Base-by-base conservation (phyloP, 2,329 filamentous ascomycete species). In the Apiospora arundinis region DNA sequence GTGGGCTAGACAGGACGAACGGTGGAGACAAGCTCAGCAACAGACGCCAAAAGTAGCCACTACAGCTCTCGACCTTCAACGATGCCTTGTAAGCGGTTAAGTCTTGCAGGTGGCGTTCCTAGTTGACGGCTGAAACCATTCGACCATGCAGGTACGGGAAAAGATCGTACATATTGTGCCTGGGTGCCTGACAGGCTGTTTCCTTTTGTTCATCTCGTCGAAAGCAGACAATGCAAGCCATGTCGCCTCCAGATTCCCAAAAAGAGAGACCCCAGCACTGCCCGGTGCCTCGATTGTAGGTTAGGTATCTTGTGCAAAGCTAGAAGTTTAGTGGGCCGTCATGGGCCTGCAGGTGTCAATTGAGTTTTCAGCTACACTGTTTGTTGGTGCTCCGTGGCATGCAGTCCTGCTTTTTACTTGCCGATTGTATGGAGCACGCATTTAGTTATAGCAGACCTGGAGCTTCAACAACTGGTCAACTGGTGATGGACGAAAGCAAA, bases 141-240 rank as follows among this genome's bases (percentile, higher is more conserved):
- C 56, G 32, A 9, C 56, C 16, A 63, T 63, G 56, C 56, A 63
- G 56, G 56, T 63, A 63, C 56, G 28, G 45, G 11, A n/a, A 18
- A 40, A 32, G 40, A 42, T 4, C 28, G 32, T n/a, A 14, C 52
- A 37, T 21, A 18, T 14, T 42, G 40, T 42, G 40, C 40, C 40
- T 42, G 9, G 8, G 40, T 42, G 40, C 40, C 40, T 42, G 40
- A 6, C 40, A 42, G 40, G 9, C 40, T 28, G 25, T 7, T 56
- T 56, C 14, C 14, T 56, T 56, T 56, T 32, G 32, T 32, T 56
- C 6, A 12, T 12, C 12, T 28, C 25, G 18, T 56, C 16, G 25
- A 56, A 14, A 18, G 14, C 40, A 42, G 28, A 28, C 49, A 32
- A 32, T 32, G 49, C 49, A 56, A 56, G 49, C 25, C 28, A 1